Base-by-base conservation (phyloP, 2,329 filamentous ascomycete genomes). In the Hirsutella minnesotensis region DNA sequence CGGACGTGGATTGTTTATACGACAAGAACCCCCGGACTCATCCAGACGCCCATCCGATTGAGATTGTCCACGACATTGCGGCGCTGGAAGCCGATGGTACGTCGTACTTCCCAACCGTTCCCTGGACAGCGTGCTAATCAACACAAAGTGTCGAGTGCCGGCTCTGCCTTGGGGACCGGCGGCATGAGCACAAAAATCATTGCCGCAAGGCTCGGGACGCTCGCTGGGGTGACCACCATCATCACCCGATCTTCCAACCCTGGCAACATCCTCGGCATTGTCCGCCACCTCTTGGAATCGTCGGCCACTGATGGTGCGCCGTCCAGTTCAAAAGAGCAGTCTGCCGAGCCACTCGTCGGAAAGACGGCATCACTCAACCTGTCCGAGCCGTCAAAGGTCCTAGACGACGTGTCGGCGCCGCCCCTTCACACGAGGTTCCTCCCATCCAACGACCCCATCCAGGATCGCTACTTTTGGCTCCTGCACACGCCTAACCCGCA, bases 101-200 rank as follows among this genome's bases (percentile, higher is more conserved):
- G 65, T 16, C 7, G 4, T 18, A 5, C 7, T 16, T 9, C 5
- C 9, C 16, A 35, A 18, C 5, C 33, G 33, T 16, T 18, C 9
- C 15, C 33, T 1, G n/a, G 7, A 15, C 31, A 12, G 9, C n/a
- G 5, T 20, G 38, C 51, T 60, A 44, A 59, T 36, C 22, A 19
- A 38, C 29, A 16, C 16, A 41, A 44, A 83, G 88, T 95, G 7
- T 95, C 89, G 3, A 86, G 83, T 24, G 85, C 87, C 19, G 92
- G 92, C 4, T 95, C 88, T 3, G 73, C 84, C 4, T 67, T 98
- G 15, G 92, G 92, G 19, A 98, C 92, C 2, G 92, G 92, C 18
- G 92, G 92, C 37, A 98, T 98, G 92, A 82, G 83, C 49, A 98
- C 92, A 45, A 98, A 98, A 67, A 95, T 98, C 53, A 81, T 94